These are phyloP conservation scores for Bipolaris victoriae DNA, from an alignment of 2,329 filamentous ascomycete species.

Conservation along the genomic window DNA sequence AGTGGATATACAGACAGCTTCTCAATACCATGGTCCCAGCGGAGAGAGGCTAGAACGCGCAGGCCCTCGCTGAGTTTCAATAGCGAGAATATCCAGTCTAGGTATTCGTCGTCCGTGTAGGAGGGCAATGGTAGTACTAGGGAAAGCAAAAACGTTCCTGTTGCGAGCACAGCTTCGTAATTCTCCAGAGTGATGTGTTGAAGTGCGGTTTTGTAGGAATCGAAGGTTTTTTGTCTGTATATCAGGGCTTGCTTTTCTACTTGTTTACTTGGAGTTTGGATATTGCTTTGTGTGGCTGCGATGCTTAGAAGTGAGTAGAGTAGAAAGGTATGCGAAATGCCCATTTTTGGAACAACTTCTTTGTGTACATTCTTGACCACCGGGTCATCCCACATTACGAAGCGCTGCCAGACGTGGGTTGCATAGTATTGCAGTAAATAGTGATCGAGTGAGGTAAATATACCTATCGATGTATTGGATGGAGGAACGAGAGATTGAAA, in stretches of 20 bases:
- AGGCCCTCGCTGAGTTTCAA: slow-evolving; percentile 43
- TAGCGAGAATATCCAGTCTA: slow-evolving; percentile 34
- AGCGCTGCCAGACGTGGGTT: slow-evolving; percentile 28
- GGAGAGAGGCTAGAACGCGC: slow-evolving; percentile 36
- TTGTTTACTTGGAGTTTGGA: slow-evolving; percentile 18
- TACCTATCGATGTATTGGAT: slow-evolving; percentile 26
- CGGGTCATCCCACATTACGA: slow-evolving; percentile 30
- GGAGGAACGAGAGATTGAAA: slow-evolving; percentile 27
- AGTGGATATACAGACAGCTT: slow-evolving; percentile 40
- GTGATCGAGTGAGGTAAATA: slow-evolving; percentile 27
- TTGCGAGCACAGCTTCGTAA: slow-evolving; percentile 41
- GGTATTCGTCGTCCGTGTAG: slow-evolving; percentile 14
- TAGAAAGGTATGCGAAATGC: slow-evolving; percentile 31
- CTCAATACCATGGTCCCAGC: slow-evolving; percentile 42
- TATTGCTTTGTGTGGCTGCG: slow-evolving; percentile 32
- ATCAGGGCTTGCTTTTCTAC: slow-evolving; percentile 21
- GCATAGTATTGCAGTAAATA: slow-evolving; percentile 38
- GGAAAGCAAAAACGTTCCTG: slow-evolving; percentile 31
- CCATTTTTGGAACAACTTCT: slow-evolving; percentile 30
- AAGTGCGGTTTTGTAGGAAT: slow-evolving; percentile 34
- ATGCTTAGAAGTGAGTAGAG: slow-evolving; percentile 39
- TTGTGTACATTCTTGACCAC: slow-evolving; percentile 27
- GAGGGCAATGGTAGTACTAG: slow-evolving; percentile 27
- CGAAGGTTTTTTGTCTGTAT: slow-evolving; percentile 39
- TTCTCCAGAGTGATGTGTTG: slow-evolving; percentile 40